phyloP scores from a whole-genome alignment of 257 asterid species.

The Galeopsis tetrahit region DNA sequence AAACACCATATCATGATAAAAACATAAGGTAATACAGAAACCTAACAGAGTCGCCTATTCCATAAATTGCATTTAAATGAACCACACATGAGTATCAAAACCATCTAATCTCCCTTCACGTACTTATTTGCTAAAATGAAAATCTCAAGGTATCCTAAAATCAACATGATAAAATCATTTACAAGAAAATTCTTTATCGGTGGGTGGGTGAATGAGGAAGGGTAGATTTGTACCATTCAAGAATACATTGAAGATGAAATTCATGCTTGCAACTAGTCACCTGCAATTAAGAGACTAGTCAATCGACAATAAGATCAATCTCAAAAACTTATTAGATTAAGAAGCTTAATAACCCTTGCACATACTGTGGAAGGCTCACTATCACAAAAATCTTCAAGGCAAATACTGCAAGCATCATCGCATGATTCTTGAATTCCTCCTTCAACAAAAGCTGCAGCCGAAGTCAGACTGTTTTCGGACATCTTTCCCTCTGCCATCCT shows the following conservation, averaged over 20 bases:
- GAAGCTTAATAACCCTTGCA: slow-evolving; percentile 19
- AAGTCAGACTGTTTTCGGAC: slow-evolving; percentile 63
- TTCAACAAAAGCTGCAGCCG: slow-evolving; percentile 91
- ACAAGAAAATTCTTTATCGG: not conserved
- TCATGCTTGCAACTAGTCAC: slow-evolving; percentile 93
- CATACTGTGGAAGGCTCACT: slow-evolving; percentile 84
- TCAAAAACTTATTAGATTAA: not conserved
- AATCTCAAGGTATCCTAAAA: slow-evolving; percentile 4
- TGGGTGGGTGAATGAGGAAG: not conserved
- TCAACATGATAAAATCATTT: not conserved
- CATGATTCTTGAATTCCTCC: slow-evolving; percentile 96
- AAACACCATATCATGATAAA: not conserved
- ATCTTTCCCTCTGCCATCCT: slow-evolving; percentile 82
- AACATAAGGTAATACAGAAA: not conserved
- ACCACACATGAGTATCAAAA: not conserved
- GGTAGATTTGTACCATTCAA: slow-evolving; percentile 66
- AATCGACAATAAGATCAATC: slow-evolving; percentile 8
- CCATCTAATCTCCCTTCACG: not conserved
- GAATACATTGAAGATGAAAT: slow-evolving; percentile 90
- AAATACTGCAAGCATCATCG: slow-evolving; percentile 92
- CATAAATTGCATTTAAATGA: not conserved
- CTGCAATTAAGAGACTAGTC: slow-evolving; percentile 44
- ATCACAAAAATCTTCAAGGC: slow-evolving; percentile 81
- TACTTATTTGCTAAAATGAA: not conserved
- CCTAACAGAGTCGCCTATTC: not conserved